A percentile compares a stretch with the other conserved stretches of the same genome.
Conservation (phyloP, 2,329 filamentous ascomycete species). For the Sclerotinia minor region DNA sequence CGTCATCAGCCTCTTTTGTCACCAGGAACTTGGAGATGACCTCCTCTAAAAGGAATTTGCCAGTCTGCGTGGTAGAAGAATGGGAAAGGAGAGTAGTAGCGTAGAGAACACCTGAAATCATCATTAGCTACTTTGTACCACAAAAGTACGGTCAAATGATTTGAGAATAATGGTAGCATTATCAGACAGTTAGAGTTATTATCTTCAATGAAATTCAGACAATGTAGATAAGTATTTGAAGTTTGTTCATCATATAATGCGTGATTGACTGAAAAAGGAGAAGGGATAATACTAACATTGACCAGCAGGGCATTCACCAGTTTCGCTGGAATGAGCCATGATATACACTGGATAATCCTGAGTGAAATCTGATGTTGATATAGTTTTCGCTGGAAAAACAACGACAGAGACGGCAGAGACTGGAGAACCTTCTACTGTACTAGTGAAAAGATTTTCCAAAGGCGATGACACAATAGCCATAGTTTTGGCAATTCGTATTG, state of each 20-base stretch:
- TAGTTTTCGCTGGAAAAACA: constrained; percentile 58
- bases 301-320: constrained; percentile 82
- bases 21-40: constrained; percentile 39
- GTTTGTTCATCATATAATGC: constrained; percentile 77
- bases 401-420: constrained; percentile 72
- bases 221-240: constrained; percentile 99
- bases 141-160: constrained; percentile 22
- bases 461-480: constrained; percentile 69
- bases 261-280: constrained; percentile 28
- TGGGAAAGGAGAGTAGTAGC: constrained; percentile 33
- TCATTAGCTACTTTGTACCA: constrained; percentile 30
- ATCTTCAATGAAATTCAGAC: constrained; percentile 94
- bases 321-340: constrained; percentile 81
- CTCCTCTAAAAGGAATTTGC: constrained; percentile 30
- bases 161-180: constrained; percentile 43
- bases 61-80: constrained; percentile 25
- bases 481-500: constrained; percentile 54
- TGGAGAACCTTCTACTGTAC: constrained; percentile 71
- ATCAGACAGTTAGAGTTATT: constrained; percentile 89
- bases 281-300: constrained; percentile 72
- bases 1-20: constrained; percentile 35
- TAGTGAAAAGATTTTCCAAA: constrained; percentile 66
- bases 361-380: constrained; percentile 43
- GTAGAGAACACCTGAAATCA: constrained; percentile 43
- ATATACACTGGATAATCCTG: constrained; percentile 55